Base-by-base conservation (phyloP, 192 early-diverging fungal species). In the Ambispora gerdemannii region DNA sequence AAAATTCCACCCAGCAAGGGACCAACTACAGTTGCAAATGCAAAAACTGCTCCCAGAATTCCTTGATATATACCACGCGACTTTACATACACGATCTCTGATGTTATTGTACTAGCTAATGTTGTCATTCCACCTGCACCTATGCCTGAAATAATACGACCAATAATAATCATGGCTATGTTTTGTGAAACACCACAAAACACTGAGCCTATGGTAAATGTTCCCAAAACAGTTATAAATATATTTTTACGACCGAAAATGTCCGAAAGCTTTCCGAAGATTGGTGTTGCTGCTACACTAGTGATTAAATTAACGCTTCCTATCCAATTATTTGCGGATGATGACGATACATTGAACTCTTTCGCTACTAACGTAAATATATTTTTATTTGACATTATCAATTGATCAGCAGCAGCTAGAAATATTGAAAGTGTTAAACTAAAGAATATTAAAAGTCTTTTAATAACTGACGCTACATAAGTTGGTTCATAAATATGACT, bases 51-150 rank as follows among this genome's bases (percentile, higher is more conserved):
- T 22, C 89, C 89, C n/a, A 93, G 83, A 24, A 95, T 74, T n/a
- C 89, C 85, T 76, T 93, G 88, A 76, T 91, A 95, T 74, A 92
- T 94, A 33, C 92, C 91, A n/a, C 92, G 81, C 62, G 96, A 86
- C 31, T 89, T 83, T n/a, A 89, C 67, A 27, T 88, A 84, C 19
- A 97, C 88, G 59, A 98, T 83, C 71, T 97, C 96, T 2, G 92
- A 82, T 33, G 95, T 84, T 36, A 95, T 90, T 38, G 95, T 87
- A 43, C 94, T 82, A 19, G 90, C 88, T 69, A 90, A 74, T 4
- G 86, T 75, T 67, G 91, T 78, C n/a, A 95, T 83, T 13, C 91
- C 88, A 13, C 89, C 90, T 25, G 89, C 92, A 35, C 95, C 95
- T 56, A 95, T 74, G 6, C 93, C 92, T 35, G 90, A 87, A 69